Conservation (phyloP, 1,284 basidiomycete species). For the Macrocystidia cucumis region DNA sequence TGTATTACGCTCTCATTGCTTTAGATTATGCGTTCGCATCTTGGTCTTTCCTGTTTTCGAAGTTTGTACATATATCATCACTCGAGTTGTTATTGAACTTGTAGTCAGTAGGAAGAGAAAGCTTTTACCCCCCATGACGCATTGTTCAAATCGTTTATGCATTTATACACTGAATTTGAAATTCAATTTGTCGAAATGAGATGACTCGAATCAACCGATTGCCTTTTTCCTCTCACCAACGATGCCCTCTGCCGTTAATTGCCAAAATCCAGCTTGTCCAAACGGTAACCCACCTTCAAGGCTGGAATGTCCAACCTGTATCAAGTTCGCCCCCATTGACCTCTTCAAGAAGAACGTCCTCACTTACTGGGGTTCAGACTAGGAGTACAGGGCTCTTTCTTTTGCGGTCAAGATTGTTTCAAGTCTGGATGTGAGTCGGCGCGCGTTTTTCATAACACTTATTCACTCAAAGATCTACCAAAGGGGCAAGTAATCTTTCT, state of each 20-base stretch:
- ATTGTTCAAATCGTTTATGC: too few relatives aligned
- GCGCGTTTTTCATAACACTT: neutral
- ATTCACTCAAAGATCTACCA: slow-evolving; percentile 5
- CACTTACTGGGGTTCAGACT: slow-evolving; percentile 36
- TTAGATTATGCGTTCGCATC: too few relatives aligned
- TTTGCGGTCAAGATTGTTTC: slow-evolving; percentile 83
- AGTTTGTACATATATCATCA: too few relatives aligned
- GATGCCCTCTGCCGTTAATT: slow-evolving; percentile 25
- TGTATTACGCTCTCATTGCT: too few relatives aligned
- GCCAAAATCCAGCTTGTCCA: slow-evolving; percentile 63
- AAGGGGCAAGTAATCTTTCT: slow-evolving; percentile 17
- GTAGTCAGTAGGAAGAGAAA: too few relatives aligned
- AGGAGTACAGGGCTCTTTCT: slow-evolving; percentile 75
- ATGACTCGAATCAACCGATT: too few relatives aligned
- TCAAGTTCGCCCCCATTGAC: slow-evolving; percentile 45
- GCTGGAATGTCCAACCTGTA: slow-evolving; percentile 78
- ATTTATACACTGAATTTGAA: too few relatives aligned
- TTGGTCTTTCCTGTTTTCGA: too few relatives aligned
- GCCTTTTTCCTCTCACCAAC: slow-evolving; percentile 3
- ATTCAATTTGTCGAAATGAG: too few relatives aligned
- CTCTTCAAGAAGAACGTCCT: slow-evolving; percentile 4
- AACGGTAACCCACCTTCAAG: slow-evolving; percentile 72
- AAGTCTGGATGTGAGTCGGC: slow-evolving; percentile 66
- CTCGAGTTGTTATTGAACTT: too few relatives aligned
- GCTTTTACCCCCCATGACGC: too few relatives aligned